Evolutionary conservation across 305 asterid genomes (phyloP).

Genomic region (Euphrasia arctica): DNA sequence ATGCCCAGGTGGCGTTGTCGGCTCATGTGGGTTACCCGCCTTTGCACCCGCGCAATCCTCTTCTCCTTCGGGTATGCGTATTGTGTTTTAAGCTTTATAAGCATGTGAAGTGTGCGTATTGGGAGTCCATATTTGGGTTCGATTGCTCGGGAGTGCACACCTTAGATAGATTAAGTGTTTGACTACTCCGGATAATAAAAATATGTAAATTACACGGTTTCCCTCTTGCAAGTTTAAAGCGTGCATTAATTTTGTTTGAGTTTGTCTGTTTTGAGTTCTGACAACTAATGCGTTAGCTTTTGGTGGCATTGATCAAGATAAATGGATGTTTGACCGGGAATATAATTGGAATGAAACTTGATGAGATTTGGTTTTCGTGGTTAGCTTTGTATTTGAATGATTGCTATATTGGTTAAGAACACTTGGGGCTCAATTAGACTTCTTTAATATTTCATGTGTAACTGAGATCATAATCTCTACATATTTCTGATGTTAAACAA

Average conservation of each 20-base stretch:
- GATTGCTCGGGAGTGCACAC: neutral
- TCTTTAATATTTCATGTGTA: neutral
- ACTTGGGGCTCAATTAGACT: constrained; percentile 5
- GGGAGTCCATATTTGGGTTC: neutral
- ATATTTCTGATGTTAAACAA: too few species aligned
- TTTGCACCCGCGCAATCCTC: constrained; percentile 70
- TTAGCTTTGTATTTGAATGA: constrained; percentile 14
- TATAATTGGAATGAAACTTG: neutral
- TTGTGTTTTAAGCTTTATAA: neutral
- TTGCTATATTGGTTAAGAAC: neutral
- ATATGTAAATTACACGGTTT: neutral
- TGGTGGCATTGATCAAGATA: constrained; percentile 4
- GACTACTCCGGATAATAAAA: too few species aligned
- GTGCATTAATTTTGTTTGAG: constrained; percentile 14
- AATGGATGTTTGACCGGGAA: neutral
- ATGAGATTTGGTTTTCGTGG: constrained; percentile 2
- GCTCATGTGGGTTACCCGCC: constrained; percentile 84
- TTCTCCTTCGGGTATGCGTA: constrained; percentile 79
- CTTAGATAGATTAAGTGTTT: constrained; percentile 7
- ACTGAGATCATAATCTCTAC: neutral
- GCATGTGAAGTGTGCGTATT: neutral
- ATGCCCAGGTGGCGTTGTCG: constrained; percentile 89
- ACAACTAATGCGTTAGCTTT: neutral
- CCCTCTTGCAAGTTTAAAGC: constrained; percentile 7
- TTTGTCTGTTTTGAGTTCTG: neutral